Percentiles rank a stretch among this genome's conserved stretches.
Evolutionary conservation across 805 yeast genomes (phyloP).

Genomic region (Wickerhamomyces queroliae): DNA sequence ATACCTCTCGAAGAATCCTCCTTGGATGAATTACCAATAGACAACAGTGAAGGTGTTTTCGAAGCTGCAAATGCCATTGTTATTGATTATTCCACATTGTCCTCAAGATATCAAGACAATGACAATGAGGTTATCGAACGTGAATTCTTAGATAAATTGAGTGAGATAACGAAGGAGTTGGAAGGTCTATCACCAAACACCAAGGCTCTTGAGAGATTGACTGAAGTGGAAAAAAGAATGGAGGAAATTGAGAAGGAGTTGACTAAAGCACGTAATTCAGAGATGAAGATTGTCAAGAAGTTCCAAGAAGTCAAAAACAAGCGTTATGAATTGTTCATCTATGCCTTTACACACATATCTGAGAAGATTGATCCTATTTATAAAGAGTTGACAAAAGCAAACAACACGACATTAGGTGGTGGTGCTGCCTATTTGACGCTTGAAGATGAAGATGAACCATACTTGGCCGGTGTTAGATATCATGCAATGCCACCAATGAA

Average conservation of each 20-base stretch:
- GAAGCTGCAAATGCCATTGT: conserved; percentile 41
- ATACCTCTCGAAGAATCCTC: conserved; percentile 61
- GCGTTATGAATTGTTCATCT: conserved; percentile 59
- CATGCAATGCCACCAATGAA: conserved; percentile 97
- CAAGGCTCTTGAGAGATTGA: conserved; percentile 71
- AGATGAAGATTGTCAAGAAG: conserved; percentile 43
- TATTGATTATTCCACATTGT: conserved; percentile 47
- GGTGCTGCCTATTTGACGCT: conserved; percentile 89
- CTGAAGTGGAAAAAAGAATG: conserved; percentile 57
- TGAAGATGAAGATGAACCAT: conserved; percentile 90
- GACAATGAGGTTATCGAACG: conserved; percentile 21
- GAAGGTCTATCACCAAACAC: conserved; percentile 64
- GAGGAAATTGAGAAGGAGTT: conserved; percentile 62
- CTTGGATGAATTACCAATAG: conserved; percentile 56
- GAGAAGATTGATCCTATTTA: conserved; percentile 68
- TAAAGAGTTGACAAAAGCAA: conserved; percentile 71
- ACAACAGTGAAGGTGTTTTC: conserved; percentile 35
- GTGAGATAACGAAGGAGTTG: conserved; percentile 27
- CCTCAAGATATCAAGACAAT: conserved; percentile 35
- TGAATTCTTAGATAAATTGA: conserved; percentile 34
- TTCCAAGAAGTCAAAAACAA: conserved; percentile 54
- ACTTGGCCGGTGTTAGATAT: conserved; percentile 72
- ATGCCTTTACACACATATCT: conserved; percentile 74
- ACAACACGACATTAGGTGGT: conserved; percentile 64
- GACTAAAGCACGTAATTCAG: conserved; percentile 52